Conservation (phyloP, 2,329 filamentous ascomycete genomes). For the Colletotrichum gigasporum region DNA sequence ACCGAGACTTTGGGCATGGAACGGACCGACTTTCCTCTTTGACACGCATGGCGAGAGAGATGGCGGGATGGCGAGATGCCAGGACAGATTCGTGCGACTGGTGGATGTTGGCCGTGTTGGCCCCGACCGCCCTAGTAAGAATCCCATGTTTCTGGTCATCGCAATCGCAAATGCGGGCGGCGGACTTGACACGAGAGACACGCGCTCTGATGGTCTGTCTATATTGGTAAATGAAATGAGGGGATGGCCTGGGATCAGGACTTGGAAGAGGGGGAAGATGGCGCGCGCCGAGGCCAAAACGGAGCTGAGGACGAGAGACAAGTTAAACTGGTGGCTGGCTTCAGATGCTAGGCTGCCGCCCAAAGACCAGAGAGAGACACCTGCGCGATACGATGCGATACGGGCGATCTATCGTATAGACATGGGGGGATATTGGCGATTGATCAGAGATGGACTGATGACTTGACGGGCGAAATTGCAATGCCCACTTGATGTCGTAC, state of each 20-base stretch:
- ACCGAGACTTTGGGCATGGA: background rate
- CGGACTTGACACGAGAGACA: background rate
- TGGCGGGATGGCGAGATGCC: background rate
- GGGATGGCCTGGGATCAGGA: background rate
- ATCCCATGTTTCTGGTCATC: constrained; percentile 2
- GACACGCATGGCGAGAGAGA: background rate
- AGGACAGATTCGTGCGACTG: constrained; percentile 18
- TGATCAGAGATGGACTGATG: background rate
- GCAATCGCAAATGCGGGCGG: background rate
- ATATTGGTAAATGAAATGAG: constrained; percentile 5
- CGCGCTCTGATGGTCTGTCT: background rate
- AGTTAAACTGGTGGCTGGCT: background rate
- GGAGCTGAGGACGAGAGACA: background rate
- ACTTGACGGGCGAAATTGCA: background rate
- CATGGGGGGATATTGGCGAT: constrained; percentile 2
- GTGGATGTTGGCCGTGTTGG: constrained; percentile 20
- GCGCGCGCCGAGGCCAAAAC: constrained; percentile 19
- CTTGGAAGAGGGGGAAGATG: background rate
- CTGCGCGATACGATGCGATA: constrained; percentile 7
- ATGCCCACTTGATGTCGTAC: constrained; percentile 9
- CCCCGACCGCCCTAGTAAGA: background rate
- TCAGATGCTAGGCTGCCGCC: background rate
- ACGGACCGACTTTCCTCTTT: constrained; percentile 4
- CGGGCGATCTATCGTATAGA: background rate
- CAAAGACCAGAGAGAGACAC: constrained; percentile 9